Evolutionary conservation across 768 basidiomycete species (phyloP).

Genomic region (Termitomyces sp.): DNA sequence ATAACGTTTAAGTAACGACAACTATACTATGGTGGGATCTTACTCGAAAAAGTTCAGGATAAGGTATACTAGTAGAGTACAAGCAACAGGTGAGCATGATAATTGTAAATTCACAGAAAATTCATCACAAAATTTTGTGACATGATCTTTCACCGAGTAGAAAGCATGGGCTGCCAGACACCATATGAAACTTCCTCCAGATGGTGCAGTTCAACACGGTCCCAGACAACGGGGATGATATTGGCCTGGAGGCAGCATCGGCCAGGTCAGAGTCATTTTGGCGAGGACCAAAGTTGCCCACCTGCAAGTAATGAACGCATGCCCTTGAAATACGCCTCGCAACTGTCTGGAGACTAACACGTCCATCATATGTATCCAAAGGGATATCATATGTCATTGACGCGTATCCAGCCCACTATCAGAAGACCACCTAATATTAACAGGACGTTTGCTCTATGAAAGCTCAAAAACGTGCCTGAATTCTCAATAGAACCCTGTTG

Average conservation of each 20-base stretch:
- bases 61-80: neutral
- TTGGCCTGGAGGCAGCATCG: conserved; percentile 47
- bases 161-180: conserved; percentile 71
- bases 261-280: neutral
- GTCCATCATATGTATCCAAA: conserved; percentile 62
- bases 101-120: neutral
- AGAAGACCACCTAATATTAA: neutral
- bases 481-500: conserved; percentile 56
- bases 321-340: conserved; percentile 68
- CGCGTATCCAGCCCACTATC: conserved; percentile 67
- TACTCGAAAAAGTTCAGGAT: neutral
- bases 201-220: conserved; percentile 66
- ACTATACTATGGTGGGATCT: neutral
- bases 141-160: conserved; percentile 16
- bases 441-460: neutral
- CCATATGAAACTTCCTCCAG: conserved; percentile 68
- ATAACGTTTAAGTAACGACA: too few relatives aligned
- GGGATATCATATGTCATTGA: conserved; percentile 76
- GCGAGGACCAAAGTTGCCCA: conserved; percentile 20
- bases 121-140: neutral
- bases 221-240: conserved; percentile 65
- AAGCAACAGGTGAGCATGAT: neutral
- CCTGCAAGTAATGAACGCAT: conserved; percentile 75
- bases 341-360: conserved; percentile 62
- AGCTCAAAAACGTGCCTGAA: conserved; percentile 46